Evolutionary conservation across 148 eudicot genomes (phyloP).

Genomic region (Heliosperma pusillum): DNA sequence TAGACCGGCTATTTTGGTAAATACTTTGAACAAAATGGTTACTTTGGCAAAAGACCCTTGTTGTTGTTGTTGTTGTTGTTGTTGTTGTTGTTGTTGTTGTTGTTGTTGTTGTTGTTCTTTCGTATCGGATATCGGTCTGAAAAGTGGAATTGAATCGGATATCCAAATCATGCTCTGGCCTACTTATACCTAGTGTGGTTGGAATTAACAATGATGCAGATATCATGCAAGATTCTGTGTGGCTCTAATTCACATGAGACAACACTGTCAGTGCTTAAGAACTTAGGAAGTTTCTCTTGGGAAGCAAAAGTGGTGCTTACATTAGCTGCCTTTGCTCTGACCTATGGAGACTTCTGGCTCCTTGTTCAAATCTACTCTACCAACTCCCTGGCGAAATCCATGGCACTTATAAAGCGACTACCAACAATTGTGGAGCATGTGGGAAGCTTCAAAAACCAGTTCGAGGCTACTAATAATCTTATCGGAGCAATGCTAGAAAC

Average conservation of each 20-base stretch:
- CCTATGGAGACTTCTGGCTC: constrained; percentile 53
- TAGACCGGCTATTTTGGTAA: too few species aligned
- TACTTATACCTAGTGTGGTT: too few species aligned
- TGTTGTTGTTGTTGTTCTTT: too few species aligned
- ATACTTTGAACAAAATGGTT: too few species aligned
- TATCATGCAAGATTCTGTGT: constrained; percentile 34
- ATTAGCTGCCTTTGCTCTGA: constrained; percentile 45
- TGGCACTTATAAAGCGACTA: constrained; percentile 44
- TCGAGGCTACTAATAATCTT: constrained; percentile 39
- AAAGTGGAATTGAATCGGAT: too few species aligned
- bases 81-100: too few species aligned
- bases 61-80: too few species aligned
- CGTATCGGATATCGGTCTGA: too few species aligned
- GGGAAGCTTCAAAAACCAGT: constrained; percentile 27
- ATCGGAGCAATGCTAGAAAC: constrained; percentile 36
- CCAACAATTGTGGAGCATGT: constrained; percentile 30
- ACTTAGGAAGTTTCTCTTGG: constrained; percentile 38
- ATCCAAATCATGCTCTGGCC: too few species aligned
- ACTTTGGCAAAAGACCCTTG: too few species aligned
- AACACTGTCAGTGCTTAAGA: constrained; percentile 32
- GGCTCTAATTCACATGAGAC: constrained; percentile 36
- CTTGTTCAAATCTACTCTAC: constrained; percentile 39
- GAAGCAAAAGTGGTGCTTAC: constrained; percentile 49
- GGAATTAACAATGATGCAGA: constrained; percentile 17
- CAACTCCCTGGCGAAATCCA: constrained; percentile 41